Evolutionary conservation across 2,329 filamentous ascomycete genomes (phyloP).

Genomic region (Metarhizium brunneum): DNA sequence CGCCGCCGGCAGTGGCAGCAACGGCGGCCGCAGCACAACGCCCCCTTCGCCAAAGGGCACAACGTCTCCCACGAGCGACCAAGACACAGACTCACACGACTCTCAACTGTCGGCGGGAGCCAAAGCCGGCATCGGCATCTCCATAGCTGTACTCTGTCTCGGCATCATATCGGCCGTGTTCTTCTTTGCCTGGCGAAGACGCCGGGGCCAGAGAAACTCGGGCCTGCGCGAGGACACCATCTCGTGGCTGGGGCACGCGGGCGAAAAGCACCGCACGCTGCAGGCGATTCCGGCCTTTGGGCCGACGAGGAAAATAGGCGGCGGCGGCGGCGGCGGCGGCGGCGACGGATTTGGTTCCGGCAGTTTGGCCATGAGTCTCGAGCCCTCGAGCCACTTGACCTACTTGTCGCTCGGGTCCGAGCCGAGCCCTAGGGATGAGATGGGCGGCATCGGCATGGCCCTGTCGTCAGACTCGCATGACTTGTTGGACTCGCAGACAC

Average conservation of each 20-base stretch:
- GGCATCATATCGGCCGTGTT: not conserved
- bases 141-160: not conserved
- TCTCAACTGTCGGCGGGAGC: not conserved
- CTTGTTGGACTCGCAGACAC: not conserved
- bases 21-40: too few relatives aligned
- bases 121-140: not conserved
- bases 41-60: not conserved
- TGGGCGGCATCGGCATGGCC: not conserved
- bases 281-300: not conserved
- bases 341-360: too few relatives aligned
- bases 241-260: not conserved
- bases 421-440: not conserved
- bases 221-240: not conserved
- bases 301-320: not conserved
- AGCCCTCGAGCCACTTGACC: not conserved
- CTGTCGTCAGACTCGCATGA: not conserved
- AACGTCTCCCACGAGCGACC: too few relatives aligned
- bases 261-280: not conserved
- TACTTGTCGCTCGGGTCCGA: not conserved
- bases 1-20: too few relatives aligned
- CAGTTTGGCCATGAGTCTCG: too few relatives aligned
- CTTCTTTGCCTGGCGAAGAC: not conserved
- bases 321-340: too few relatives aligned
- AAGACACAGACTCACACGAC: not conserved
- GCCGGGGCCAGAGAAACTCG: not conserved